phyloP scores from a whole-genome alignment of 306 rosid genomes.

The peach (Prunus persica) region DNA sequence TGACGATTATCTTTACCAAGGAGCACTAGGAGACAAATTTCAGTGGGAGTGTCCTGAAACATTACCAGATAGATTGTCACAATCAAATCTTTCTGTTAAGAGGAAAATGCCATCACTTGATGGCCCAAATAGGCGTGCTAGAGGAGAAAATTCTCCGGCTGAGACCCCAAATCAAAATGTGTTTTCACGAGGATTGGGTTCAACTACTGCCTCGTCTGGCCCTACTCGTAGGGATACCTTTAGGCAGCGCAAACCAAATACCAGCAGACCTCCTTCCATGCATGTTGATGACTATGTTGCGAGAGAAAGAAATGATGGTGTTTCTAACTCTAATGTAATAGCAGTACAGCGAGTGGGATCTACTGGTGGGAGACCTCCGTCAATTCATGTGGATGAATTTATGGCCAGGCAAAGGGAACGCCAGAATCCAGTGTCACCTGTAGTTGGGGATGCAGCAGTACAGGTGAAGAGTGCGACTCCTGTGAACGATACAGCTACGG shows the following conservation, averaged over 20 bases:
- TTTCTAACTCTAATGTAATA: slow-evolving; percentile 68
- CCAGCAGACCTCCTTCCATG: slow-evolving; percentile 99
- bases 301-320: slow-evolving; percentile 88
- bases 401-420: slow-evolving; percentile 99
- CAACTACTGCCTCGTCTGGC: slow-evolving; percentile 64
- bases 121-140: slow-evolving; percentile 71
- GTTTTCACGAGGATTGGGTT: slow-evolving; percentile 62
- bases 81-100: slow-evolving; percentile 52
- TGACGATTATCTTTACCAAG: slow-evolving; percentile 54
- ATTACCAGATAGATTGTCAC: slow-evolving; percentile 78
- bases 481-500: slow-evolving; percentile 46
- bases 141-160: slow-evolving; percentile 72
- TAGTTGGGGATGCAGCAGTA: slow-evolving; percentile 64
- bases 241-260: slow-evolving; percentile 98
- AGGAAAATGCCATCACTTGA: slow-evolving; percentile 68
- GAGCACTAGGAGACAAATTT: slow-evolving; percentile 72
- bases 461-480: slow-evolving; percentile 59
- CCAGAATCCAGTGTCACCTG: slow-evolving; percentile 67
- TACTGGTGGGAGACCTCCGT: slow-evolving; percentile 95
- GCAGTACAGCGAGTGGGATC: slow-evolving; percentile 80
- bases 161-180: slow-evolving; percentile 59
- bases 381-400: slow-evolving; percentile 97
- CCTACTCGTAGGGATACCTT: slow-evolving; percentile 93
- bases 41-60: slow-evolving; percentile 96
- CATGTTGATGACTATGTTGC: slow-evolving; percentile 98